Conservation (phyloP, 2,329 filamentous ascomycete species). For the Clonostachys byssicola region DNA sequence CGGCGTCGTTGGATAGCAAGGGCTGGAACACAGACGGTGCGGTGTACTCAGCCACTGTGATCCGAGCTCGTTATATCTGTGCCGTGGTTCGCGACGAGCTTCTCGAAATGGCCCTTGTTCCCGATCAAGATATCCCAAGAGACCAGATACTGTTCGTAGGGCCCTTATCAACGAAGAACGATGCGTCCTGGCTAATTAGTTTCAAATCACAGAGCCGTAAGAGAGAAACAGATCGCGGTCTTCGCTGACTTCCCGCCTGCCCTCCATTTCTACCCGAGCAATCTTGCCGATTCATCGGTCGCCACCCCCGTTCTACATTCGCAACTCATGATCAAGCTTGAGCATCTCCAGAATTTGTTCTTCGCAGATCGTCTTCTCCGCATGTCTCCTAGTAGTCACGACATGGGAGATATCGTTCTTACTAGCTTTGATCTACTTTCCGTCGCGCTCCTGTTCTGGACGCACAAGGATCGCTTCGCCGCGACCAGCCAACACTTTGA, state of each 20-base stretch:
- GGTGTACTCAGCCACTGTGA: conserved; percentile 21
- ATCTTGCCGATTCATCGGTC: too few species aligned
- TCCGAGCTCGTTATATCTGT: conserved; percentile 14
- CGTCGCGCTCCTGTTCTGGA: conserved; percentile 38
- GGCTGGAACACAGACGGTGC: conserved; percentile 29
- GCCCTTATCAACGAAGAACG: too few species aligned
- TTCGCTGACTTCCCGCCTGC: too few species aligned
- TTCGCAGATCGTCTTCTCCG: conserved; percentile 51
- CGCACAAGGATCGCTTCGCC: conserved; percentile 17
- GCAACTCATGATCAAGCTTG: conserved; percentile 39
- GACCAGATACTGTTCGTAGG: conserved; percentile 9
- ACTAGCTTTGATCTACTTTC: conserved; percentile 41
- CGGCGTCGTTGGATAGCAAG: conserved; percentile 18
- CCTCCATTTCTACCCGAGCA: too few species aligned
- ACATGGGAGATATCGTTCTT: conserved; percentile 31
- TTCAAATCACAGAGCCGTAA: too few species aligned
- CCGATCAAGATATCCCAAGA: conserved; percentile 7
- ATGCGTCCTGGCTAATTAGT: too few species aligned
- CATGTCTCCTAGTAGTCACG: conserved; percentile 16
- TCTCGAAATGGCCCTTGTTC: conserved; percentile 17
- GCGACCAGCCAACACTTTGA: background rate
- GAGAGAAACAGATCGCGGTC: too few species aligned
- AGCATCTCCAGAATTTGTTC: conserved; percentile 51
- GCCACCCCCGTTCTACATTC: conserved; percentile 22
- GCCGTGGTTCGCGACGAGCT: conserved; percentile 16